Conservation (phyloP, 176 grass and related monocot species). For the Canna indica region DNA sequence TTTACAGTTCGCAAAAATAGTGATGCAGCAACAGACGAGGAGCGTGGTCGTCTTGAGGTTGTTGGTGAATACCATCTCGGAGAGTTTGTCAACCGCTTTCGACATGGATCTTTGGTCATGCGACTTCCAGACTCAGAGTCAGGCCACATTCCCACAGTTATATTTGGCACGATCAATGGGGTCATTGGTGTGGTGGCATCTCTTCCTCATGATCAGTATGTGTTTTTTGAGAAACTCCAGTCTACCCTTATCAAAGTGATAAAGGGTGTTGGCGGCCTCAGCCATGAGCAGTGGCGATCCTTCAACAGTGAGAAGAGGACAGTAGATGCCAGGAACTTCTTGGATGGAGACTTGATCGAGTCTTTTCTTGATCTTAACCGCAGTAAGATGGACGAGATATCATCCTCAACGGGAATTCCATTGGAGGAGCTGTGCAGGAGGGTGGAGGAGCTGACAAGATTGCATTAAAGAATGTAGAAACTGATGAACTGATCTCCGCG, state of each 20-base stretch:
- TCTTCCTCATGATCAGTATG: slow-evolving; percentile 64
- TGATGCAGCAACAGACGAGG: slow-evolving; percentile 90
- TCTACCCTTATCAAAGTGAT: slow-evolving; percentile 62
- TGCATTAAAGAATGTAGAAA: slow-evolving; percentile 65
- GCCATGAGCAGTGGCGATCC: slow-evolving; percentile 81
- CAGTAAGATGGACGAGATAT: slow-evolving; percentile 66
- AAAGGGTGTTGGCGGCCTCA: slow-evolving; percentile 72
- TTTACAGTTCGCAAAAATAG: slow-evolving; percentile 87
- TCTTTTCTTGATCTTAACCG: slow-evolving; percentile 78
- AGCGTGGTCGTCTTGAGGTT: slow-evolving; percentile 69
- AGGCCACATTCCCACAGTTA: slow-evolving; percentile 58
- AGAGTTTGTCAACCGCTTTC: slow-evolving; percentile 75
- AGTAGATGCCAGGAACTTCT: slow-evolving; percentile 43
- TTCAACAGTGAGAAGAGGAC: slow-evolving; percentile 82
- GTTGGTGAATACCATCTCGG: slow-evolving; percentile 87
- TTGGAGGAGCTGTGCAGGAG: slow-evolving; percentile 81
- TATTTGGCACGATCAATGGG: slow-evolving; percentile 89
- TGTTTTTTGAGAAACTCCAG: slow-evolving; percentile 84
- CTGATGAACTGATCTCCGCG: too few relatives aligned
- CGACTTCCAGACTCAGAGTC: slow-evolving; percentile 59
- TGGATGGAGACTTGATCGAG: slow-evolving; percentile 89
- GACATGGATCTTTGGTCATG: slow-evolving; percentile 81
- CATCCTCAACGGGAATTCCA: slow-evolving; percentile 47
- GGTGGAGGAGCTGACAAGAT: slow-evolving; percentile 85
- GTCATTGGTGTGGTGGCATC: slow-evolving; percentile 80